A percentile compares a stretch with the other conserved stretches of the same genome.
phyloP scores from a whole-genome alignment of 2,329 filamentous ascomycete species.

The Ophiostoma ips region DNA sequence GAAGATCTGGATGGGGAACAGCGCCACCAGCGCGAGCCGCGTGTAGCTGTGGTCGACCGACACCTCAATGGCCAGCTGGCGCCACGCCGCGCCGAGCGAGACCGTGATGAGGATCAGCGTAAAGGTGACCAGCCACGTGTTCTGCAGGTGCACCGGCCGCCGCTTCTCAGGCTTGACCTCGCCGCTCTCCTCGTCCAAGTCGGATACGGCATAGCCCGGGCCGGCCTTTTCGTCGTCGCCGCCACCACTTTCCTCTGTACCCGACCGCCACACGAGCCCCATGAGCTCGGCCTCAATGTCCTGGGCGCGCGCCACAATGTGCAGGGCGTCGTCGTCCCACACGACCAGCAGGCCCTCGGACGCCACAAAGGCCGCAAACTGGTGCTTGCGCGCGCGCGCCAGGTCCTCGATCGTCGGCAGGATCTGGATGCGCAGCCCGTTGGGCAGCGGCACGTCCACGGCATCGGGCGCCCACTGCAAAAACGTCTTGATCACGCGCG shows the following conservation, averaged over 20 bases:
- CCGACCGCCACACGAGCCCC: slow-evolving; percentile 59
- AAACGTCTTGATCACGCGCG: slow-evolving; percentile 65
- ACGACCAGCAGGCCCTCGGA: slow-evolving; percentile 58
- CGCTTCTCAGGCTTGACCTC: slow-evolving; percentile 50
- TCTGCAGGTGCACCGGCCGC: slow-evolving; percentile 54
- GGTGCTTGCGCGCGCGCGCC: slow-evolving; percentile 57
- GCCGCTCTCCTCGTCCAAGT: slow-evolving; percentile 60
- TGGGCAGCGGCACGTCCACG: slow-evolving; percentile 60
- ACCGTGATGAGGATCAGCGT: slow-evolving; percentile 52
- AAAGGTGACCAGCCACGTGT: slow-evolving; percentile 52
- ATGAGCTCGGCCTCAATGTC: slow-evolving; percentile 64
- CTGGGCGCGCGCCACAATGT: slow-evolving; percentile 55
- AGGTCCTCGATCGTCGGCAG: slow-evolving; percentile 59
- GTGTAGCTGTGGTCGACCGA: slow-evolving; percentile 48
- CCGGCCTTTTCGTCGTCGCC: slow-evolving; percentile 40
- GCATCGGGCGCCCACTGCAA: slow-evolving; percentile 59
- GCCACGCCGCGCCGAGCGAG: slow-evolving; percentile 55
- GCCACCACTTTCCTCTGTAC: slow-evolving; percentile 31
- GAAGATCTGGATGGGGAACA: slow-evolving; percentile 62
- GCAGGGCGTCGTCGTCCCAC: slow-evolving; percentile 68
- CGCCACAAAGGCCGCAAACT: slow-evolving; percentile 68
- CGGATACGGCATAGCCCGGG: slow-evolving; percentile 24
- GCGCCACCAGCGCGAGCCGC: slow-evolving; percentile 49
- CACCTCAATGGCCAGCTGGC: slow-evolving; percentile 54
- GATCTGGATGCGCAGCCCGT: slow-evolving; percentile 65